Evolutionary conservation across 441 rosid species (phyloP).

Genomic region (Croton setiger): DNA sequence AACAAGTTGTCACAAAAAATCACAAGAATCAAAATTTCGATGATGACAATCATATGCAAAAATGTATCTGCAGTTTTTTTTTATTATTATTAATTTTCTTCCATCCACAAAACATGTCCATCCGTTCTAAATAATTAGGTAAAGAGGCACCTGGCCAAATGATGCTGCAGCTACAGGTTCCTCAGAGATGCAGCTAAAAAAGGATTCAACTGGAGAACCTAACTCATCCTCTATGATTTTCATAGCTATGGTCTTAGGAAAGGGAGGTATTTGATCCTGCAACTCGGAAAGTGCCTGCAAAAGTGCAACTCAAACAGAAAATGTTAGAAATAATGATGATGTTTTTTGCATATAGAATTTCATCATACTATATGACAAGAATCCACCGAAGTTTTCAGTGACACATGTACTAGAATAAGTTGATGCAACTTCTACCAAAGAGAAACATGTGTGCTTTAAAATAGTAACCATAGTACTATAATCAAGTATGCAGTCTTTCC

Average conservation of each 20-base stretch:
- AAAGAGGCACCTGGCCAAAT: slow-evolving; percentile 78
- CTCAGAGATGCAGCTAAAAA: slow-evolving; percentile 69
- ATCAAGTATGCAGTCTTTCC: not conserved
- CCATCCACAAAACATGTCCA: not conserved
- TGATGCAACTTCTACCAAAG: not conserved
- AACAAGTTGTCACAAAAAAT: slow-evolving; percentile 20
- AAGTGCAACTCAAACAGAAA: slow-evolving; percentile 18
- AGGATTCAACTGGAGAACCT: slow-evolving; percentile 68
- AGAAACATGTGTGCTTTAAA: slow-evolving; percentile 7
- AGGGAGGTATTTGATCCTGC: slow-evolving; percentile 94
- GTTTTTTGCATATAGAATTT: slow-evolving; percentile 3
- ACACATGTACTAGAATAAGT: not conserved
- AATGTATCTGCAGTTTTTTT: not conserved
- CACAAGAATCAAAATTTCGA: slow-evolving; percentile 16
- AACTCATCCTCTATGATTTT: slow-evolving; percentile 87
- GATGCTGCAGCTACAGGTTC: slow-evolving; percentile 96
- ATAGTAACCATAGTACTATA: not conserved
- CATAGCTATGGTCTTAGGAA: slow-evolving; percentile 67
- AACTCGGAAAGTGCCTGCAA: slow-evolving; percentile 91
- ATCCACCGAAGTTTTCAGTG: not conserved
- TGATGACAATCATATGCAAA: not conserved
- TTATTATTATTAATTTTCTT: not conserved
- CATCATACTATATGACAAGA: slow-evolving; percentile 1
- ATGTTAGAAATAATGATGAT: not conserved
- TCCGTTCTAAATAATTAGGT: slow-evolving; percentile 11